phyloP scores from a whole-genome alignment of 495 filamentous ascomycete genomes.

The Neurospora africana region DNA sequence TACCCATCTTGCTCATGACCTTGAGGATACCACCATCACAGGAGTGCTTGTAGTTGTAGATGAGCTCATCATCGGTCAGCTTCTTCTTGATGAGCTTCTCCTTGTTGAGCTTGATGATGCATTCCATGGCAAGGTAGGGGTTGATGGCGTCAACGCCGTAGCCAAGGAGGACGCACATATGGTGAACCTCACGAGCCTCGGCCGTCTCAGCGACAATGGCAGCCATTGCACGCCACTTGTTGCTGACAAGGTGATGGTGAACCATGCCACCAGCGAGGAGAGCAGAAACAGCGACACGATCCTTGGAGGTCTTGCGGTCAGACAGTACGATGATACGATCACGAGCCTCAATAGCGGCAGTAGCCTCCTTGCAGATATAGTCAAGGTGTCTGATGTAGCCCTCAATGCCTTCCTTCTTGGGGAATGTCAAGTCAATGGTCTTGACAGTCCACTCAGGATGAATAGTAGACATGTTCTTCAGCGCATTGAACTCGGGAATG shows the following conservation, averaged over 20 bases:
- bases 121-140: slow-evolving; percentile 95
- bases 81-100: slow-evolving; percentile 86
- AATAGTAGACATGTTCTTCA: slow-evolving; percentile 67
- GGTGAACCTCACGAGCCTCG: slow-evolving; percentile 96
- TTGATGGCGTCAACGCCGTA: slow-evolving; percentile 96
- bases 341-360: slow-evolving; percentile 70
- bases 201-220: slow-evolving; percentile 89
- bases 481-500: slow-evolving; percentile 81
- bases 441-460: slow-evolving; percentile 82
- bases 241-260: slow-evolving; percentile 93
- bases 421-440: slow-evolving; percentile 94
- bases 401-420: slow-evolving; percentile 70
- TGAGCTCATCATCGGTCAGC: slow-evolving; percentile 69
- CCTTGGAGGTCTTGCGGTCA: slow-evolving; percentile 74
- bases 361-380: slow-evolving; percentile 77
- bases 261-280: slow-evolving; percentile 89
- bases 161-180: slow-evolving; percentile 94
- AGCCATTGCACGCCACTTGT: slow-evolving; percentile 88
- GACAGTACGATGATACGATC: slow-evolving; percentile 87
- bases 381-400: slow-evolving; percentile 89
- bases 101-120: slow-evolving; percentile 96
- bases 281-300: slow-evolving; percentile 80
- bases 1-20: slow-evolving; percentile 99
- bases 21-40: slow-evolving; percentile 97
- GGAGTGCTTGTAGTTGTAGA: slow-evolving; percentile 96